A percentile compares a stretch with the other conserved stretches of the same genome.
Evolutionary conservation across 139 green algal genomes (phyloP).

Genomic region (Edaphochlamys debaryana): DNA sequence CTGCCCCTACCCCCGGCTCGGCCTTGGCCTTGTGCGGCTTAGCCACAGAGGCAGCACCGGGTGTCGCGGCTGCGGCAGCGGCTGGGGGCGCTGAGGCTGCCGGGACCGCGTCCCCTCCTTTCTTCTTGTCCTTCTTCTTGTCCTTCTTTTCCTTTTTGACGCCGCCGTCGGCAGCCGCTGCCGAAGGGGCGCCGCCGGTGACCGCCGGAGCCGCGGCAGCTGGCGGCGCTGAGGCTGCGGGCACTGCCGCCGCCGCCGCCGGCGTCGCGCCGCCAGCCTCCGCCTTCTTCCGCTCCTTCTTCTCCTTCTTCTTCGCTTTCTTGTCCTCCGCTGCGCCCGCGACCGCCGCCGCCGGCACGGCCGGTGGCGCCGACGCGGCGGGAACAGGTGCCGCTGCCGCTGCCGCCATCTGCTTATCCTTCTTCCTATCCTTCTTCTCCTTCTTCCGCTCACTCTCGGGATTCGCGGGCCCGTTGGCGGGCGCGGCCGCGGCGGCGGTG

Average conservation of each 20-base stretch:
- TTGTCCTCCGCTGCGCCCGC: neutral
- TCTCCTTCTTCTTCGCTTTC: neutral
- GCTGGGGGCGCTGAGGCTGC: too few relatives aligned
- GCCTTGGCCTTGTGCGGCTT: neutral
- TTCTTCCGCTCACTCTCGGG: too few relatives aligned
- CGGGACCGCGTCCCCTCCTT: neutral
- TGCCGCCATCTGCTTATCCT: neutral
- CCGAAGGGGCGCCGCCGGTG: too few relatives aligned
- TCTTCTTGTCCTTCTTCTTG: neutral
- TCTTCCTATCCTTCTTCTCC: neutral
- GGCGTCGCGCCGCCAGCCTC: neutral
- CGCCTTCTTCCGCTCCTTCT: neutral
- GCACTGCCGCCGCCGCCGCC: neutral
- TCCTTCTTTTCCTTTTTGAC: neutral
- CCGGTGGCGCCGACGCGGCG: neutral
- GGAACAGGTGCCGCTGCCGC: too few relatives aligned
- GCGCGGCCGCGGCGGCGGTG: too few relatives aligned
- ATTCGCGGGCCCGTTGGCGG: too few relatives aligned
- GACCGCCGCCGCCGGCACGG: neutral
- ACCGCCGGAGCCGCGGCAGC: neutral
- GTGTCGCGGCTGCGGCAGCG: too few relatives aligned
- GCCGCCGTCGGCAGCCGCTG: neutral
- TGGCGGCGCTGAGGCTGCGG: neutral
- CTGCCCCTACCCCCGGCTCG: too few relatives aligned
- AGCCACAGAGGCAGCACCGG: too few relatives aligned